These are phyloP conservation scores for Quercus suber DNA, from an alignment of 306 rosid species.

Conservation along the genomic window DNA sequence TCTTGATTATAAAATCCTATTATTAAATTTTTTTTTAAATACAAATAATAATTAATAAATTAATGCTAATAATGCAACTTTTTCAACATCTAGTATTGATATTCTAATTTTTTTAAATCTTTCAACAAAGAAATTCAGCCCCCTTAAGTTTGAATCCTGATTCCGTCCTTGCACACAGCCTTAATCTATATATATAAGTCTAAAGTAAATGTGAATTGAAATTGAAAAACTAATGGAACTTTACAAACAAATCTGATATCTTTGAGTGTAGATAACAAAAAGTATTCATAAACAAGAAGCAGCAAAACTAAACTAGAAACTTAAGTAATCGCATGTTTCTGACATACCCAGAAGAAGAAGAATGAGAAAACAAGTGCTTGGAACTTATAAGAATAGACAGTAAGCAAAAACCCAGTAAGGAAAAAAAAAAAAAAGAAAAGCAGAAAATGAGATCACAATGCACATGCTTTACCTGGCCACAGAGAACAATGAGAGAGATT, in stretches of 20 bases:
- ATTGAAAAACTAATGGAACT: not conserved
- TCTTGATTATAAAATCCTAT: no score
- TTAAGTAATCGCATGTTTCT: not conserved
- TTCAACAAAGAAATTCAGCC: no score
- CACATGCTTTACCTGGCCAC: not conserved
- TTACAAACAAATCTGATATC: constrained; percentile 9
- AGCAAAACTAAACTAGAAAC: not conserved
- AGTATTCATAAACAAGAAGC: not conserved
- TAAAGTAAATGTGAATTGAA: no score
- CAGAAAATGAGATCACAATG: not conserved
- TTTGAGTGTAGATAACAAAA: not conserved
- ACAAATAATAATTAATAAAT: no score
- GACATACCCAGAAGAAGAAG: not conserved
- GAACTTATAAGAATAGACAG: not conserved
- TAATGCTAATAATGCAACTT: no score
- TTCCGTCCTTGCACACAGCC: not conserved
- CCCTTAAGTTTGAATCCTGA: no score
- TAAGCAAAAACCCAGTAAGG: not conserved
- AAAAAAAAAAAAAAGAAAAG: not conserved
- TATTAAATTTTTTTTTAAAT: no score
- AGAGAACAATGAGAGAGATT: not conserved
- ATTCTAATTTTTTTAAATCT: no score
- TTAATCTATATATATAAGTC: no score
- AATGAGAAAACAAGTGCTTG: not conserved
- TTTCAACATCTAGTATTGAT: no score